Evolutionary conservation across 495 filamentous ascomycete species (phyloP).

Genomic region (Hypoxylon fuscum): DNA sequence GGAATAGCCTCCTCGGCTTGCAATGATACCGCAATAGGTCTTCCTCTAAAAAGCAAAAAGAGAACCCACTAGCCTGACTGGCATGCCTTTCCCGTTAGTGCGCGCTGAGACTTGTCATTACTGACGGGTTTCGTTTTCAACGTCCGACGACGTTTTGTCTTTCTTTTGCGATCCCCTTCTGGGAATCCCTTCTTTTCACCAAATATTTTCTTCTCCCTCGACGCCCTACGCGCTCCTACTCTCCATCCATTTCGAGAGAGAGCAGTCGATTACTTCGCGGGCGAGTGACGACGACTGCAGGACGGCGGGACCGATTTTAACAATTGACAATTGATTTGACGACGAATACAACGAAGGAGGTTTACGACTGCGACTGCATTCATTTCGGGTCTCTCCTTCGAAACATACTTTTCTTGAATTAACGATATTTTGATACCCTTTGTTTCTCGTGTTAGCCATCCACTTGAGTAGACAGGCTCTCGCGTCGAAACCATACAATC

Average conservation of each 20-base stretch:
- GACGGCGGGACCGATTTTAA: slow-evolving; percentile 51
- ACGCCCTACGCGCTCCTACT: slow-evolving; percentile 19
- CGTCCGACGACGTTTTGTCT: slow-evolving; percentile 30
- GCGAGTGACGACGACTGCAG: slow-evolving; percentile 56
- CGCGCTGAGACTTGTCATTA: slow-evolving; percentile 33
- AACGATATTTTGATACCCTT: slow-evolving; percentile 44
- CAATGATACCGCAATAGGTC: slow-evolving; percentile 34
- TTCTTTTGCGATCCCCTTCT: slow-evolving; percentile 24
- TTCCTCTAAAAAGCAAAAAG: slow-evolving; percentile 16
- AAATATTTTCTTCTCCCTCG: slow-evolving; percentile 11
- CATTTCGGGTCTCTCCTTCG: slow-evolving; percentile 37
- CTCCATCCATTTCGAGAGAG: slow-evolving; percentile 32
- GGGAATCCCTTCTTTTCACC: slow-evolving; percentile 24
- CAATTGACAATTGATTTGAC: slow-evolving; percentile 45
- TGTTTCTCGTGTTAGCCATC: slow-evolving; percentile 27
- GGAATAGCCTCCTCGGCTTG: slow-evolving; percentile 14
- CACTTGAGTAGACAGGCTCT: slow-evolving; percentile 24
- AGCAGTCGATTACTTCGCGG: slow-evolving; percentile 64
- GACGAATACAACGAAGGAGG: slow-evolving; percentile 27
- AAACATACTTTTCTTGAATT: slow-evolving; percentile 21
- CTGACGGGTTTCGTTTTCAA: slow-evolving; percentile 21
- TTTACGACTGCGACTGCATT: slow-evolving; percentile 30
- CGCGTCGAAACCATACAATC: slow-evolving; percentile 12
- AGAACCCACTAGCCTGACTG: slow-evolving; percentile 30
- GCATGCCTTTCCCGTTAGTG: slow-evolving; percentile 30